Evolutionary conservation across 192 early-diverging fungal species (phyloP), one percentile per base, ranked within the genome.

Genomic region (Umbelopsis ramanniana): DNA sequence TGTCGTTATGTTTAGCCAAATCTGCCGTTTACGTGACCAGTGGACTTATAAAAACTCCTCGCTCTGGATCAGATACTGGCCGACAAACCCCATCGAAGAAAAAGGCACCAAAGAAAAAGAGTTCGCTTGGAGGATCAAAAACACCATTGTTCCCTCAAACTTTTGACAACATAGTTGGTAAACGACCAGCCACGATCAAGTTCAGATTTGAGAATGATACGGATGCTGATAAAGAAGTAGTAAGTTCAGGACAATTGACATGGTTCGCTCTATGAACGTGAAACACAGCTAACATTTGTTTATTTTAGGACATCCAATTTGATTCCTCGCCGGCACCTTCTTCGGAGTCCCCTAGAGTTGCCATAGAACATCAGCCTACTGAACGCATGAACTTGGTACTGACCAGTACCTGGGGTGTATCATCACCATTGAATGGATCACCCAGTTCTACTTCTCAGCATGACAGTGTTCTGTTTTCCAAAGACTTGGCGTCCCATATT

Each of bases 361-460:
- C 26, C 19, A 63, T 37, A 12, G 29, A 63, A 35, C 57, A 63
- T 19, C 57, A 63, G 33, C 57, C 57, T 19, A 29, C 15, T 63
- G 57, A 63, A 63, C 57, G 33, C 33, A 63, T 63, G 57, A 63
- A 63, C 19, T 33, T 63, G 33, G 57, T 63, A 2, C 15, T 63
- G 57, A 63, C 57, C 17, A 63, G 57, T 35, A 63, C 57, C 11
- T 63, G 57, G 57, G 57, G 57, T n/a, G 57, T 63, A 6, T 63
- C 57, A 29, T 63, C 57, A 37, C 57, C 57, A 12, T 35, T 63
- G 26, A 63, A 35, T 63, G 12, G 33, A 5, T 38, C 57, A 37
- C 15, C 24, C 17, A 63, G 57, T 15, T 35, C 57, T 0, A 35
- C 57, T 15, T 19, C 17, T n/a, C 57, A 38, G 15, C 48, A 50